These are phyloP conservation scores for Linnemannia hyalina DNA, from an alignment of 192 early-diverging fungal genomes.

Conservation along the genomic window DNA sequence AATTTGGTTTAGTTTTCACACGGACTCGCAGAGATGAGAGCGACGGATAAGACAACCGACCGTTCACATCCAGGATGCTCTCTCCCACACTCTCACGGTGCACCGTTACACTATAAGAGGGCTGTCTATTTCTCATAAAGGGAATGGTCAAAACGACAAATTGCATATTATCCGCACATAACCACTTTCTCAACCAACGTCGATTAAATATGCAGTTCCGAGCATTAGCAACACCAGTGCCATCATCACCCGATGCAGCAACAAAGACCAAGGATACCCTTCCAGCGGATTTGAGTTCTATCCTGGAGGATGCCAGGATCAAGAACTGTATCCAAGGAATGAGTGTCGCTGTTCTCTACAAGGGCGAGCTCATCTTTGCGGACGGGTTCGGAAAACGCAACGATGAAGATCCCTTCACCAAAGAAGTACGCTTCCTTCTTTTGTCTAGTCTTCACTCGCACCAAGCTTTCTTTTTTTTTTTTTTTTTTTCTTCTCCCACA, in stretches of 20 bases:
- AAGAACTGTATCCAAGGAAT: neutral
- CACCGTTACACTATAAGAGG: too few species aligned
- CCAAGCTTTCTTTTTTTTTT: neutral
- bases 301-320: neutral
- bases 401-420: neutral
- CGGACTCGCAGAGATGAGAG: too few species aligned
- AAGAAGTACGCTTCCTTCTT: neutral
- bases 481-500: neutral
- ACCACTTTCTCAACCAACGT: too few species aligned
- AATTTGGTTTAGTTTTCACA: too few species aligned
- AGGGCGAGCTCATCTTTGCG: conserved; percentile 11
- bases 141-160: too few species aligned
- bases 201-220: too few species aligned
- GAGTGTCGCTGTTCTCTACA: conserved; percentile 5
- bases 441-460: neutral
- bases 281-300: neutral
- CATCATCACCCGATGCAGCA: neutral
- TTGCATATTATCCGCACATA: too few species aligned
- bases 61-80: too few species aligned
- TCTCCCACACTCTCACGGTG: too few species aligned
- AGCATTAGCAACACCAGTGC: too few species aligned
- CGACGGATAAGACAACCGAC: too few species aligned
- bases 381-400: conserved; percentile 12
- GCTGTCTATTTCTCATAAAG: too few species aligned
- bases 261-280: neutral